Evolutionary conservation across 2,329 filamentous ascomycete species (phyloP), one percentile per base, ranked within the genome.

Genomic region (Setomelanomma holmii): DNA sequence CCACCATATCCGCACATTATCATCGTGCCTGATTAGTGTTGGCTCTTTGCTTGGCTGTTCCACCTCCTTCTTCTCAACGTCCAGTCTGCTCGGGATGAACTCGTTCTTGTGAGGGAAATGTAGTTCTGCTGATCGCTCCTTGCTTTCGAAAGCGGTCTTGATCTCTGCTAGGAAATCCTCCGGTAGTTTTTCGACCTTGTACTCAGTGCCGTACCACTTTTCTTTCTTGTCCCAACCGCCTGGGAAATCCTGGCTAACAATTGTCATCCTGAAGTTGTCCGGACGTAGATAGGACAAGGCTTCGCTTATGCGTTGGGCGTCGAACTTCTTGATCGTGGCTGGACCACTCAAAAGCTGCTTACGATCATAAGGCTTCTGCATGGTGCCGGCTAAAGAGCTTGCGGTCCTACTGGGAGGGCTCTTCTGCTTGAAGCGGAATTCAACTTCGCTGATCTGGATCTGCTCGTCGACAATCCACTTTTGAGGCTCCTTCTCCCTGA

Each of bases 181-280:
- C 0, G 93, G 87, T 30, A 99, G 90, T 68, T 86, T 89, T 69
- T 96, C 89, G 24, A 88, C 83, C 58, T 86, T 90, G 76, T 97
- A 96, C 68, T 98, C 93, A 0, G 95, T 99, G 7, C 93, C 93
- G 66, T 99, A 99, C 95, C 95, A 99, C 71, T 93, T 91, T 78
- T 99, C 95, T 69, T 89, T 96, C 72, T 88, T 79, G 60, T 96
- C 84, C 90, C 91, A 97, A 45, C 86, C 83, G 0, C 91, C 93
- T 0, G 93, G 93, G 61, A 88, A 89, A 7, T 90, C 88, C 68
- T 92, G 90, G 20, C 91, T 93, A 22, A 96, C 86, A 43, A 98
- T 82, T 1, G 86, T 88, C 73, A 97, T 83, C 23, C 91, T 86
- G 78, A 98, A 92, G 70, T 97, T 98, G 71, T 98, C 93, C 0